Base-by-base conservation (phyloP, 176 grass and related monocot genomes). In the Typha latifolia region DNA sequence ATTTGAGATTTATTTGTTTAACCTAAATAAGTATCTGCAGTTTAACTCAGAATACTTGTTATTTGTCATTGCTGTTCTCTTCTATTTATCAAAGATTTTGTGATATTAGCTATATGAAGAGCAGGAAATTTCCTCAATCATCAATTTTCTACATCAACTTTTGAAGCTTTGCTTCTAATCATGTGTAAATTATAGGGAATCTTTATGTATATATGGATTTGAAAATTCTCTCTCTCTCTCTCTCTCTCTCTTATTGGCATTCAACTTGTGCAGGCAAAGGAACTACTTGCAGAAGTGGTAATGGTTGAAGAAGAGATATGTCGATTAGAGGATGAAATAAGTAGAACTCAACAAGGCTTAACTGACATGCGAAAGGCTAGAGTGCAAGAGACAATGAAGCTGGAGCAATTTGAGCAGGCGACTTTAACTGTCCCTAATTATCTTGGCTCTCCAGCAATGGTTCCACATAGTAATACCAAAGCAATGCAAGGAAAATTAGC, bases 231-330 rank as follows among this genome's bases (percentile, higher is more conserved):
- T 26, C 24, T 26, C 24, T 26, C 24, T 26, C 24, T 66, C 16
- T 4, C 3, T 15, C 51, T 37, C n/a, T n/a, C n/a, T n/a, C n/a
- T n/a, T n/a, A n/a, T n/a, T 13, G 10, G 12, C 29, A 49, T 24
- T 15, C 51, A 4, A 2, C 3, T 52, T 53, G 15, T 27, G 59
- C 79, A 88, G 85, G 68, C 89, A 71, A 92, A 93, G 73, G 78
- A 90, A 76, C 74, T 92, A 48, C 83, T 97, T 3, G 94, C 85
- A 2, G 94, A 97, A 82, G 83, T 97, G 10, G 78, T 92, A n/a
- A 62, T 97, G 34, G 93, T 97, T 32, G 88, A 97, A 66, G 76
- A 97, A 27, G 94, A 97, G 76, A 91, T 97, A 70, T 75, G 67
- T 12, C 79, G 85, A 61, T 70, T 97, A 4, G 94, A 97, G 85